Evolutionary conservation across 129 eudicot species (phyloP), one percentile per base, ranked within the genome.

Genomic region (Tagetes erecta): DNA sequence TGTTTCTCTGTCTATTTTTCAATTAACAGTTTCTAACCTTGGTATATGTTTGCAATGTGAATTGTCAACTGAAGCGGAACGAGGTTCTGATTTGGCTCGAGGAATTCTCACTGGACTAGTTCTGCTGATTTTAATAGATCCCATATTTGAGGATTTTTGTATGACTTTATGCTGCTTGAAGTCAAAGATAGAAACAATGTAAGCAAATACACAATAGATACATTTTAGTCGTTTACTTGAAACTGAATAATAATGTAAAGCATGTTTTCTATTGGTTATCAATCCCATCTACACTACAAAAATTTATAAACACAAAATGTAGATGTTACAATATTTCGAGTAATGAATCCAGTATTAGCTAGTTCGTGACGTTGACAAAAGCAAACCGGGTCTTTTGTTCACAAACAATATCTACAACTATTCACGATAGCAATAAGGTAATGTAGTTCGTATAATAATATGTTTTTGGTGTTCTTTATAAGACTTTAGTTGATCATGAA

Each of bases 41-140:
- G 8, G 35, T 44, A 38, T 51, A 1, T 60, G 52, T 80, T 69
- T 71, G 46, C 57, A 34, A 34, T 68, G 44, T 73, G 31, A 40
- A 27, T 76, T 55, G 41, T 66, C 7, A n/a, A 36, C 41, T 79
- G 83, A 70, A 94, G 98, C 91, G 93, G 80, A 94, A 94, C 41
- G 97, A 94, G 74, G 93, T 88, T 74, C 84, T 94, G 37, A 88
- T 90, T 80, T 94, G 98, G 98, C 96, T 94, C 62, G 91, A 94
- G 73, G 91, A 86, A 11, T 90, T 88, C 53, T 55, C 67, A 2
- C 50, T 90, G 82, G 93, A 90, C 14, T 84, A 85, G 66, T 77
- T 34, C 4, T 7, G 37, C 20, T 68, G 76, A 5, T 55, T 30
- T 37, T 75, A 44, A 49, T 79, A 35, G 20, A 74, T 52, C 39